Percentiles rank a stretch among this genome's conserved stretches.
These are phyloP conservation scores for Phtheirospermum japonicum DNA, from an alignment of 257 asterid species.

Conservation along the genomic window DNA sequence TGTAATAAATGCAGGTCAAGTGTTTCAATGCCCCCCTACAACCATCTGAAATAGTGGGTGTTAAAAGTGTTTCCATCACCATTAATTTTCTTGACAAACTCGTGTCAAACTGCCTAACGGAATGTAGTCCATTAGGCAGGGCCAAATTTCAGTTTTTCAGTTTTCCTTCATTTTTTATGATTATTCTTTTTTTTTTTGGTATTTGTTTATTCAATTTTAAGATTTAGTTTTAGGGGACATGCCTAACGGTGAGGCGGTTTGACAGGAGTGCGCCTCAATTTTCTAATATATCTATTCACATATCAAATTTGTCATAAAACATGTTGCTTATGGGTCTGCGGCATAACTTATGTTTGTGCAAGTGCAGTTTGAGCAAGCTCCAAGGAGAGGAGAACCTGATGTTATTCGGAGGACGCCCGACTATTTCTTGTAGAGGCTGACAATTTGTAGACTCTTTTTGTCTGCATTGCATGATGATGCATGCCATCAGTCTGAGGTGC, in stretches of 20 bases:
- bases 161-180: background rate
- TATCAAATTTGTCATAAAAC: background rate
- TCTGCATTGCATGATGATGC: too few relatives aligned
- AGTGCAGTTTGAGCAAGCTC: constrained; percentile 93
- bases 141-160: constrained; percentile 35
- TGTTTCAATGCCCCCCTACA: constrained; percentile 96
- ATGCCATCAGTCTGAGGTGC: too few relatives aligned
- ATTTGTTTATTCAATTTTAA: background rate
- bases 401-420: too few relatives aligned
- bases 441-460: too few relatives aligned
- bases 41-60: constrained; percentile 89
- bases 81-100: too few relatives aligned
- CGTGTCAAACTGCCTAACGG: too few relatives aligned
- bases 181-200: background rate
- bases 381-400: constrained; percentile 97
- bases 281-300: too few relatives aligned
- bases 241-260: too few relatives aligned
- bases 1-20: constrained; percentile 57
- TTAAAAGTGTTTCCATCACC: constrained; percentile 84
- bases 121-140: constrained; percentile 97
- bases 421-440: too few relatives aligned
- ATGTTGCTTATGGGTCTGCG: background rate
- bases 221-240: too few relatives aligned
- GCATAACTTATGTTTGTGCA: too few relatives aligned
- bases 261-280: too few relatives aligned